These are phyloP conservation scores for Vitellaria paradoxa DNA, from an alignment of 179 eudicot genomes.

Conservation along the genomic window DNA sequence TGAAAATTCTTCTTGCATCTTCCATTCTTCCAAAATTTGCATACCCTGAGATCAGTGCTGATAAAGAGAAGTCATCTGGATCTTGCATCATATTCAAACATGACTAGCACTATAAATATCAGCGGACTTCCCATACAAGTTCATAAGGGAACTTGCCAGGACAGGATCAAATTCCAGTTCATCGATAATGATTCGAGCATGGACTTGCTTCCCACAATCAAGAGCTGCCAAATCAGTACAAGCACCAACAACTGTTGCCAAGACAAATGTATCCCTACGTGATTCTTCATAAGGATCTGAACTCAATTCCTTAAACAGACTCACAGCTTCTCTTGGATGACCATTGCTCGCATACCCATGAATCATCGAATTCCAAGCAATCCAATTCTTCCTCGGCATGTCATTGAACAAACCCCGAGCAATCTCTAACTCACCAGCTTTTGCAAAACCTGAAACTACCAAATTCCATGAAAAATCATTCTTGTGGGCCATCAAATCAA, in stretches of 20 bases:
- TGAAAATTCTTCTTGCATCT: conserved; percentile 66
- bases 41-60: conserved; percentile 81
- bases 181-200: conserved; percentile 48
- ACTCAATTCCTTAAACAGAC: conserved; percentile 54
- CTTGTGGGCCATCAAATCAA: conserved; percentile 57
- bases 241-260: conserved; percentile 68
- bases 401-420: conserved; percentile 53
- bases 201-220: conserved; percentile 75
- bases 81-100: conserved; percentile 35
- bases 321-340: conserved; percentile 54
- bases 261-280: conserved; percentile 50
- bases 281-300: conserved; percentile 31
- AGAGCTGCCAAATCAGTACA: conserved; percentile 61
- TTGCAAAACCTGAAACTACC: conserved; percentile 59
- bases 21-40: conserved; percentile 66
- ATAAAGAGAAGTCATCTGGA: conserved; percentile 71
- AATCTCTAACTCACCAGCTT: conserved; percentile 48
- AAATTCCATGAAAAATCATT: conserved; percentile 81
- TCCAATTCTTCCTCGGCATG: conserved; percentile 77
- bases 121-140: conserved; percentile 81
- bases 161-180: conserved; percentile 61
- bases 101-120: conserved; percentile 53
- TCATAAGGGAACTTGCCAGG: conserved; percentile 73
- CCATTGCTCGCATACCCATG: conserved; percentile 47
- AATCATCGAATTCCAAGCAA: conserved; percentile 82